Evolutionary conservation across 2,329 filamentous ascomycete species (phyloP), one percentile per base, ranked within the genome.

Genomic region (Calonectria leucothoes): DNA sequence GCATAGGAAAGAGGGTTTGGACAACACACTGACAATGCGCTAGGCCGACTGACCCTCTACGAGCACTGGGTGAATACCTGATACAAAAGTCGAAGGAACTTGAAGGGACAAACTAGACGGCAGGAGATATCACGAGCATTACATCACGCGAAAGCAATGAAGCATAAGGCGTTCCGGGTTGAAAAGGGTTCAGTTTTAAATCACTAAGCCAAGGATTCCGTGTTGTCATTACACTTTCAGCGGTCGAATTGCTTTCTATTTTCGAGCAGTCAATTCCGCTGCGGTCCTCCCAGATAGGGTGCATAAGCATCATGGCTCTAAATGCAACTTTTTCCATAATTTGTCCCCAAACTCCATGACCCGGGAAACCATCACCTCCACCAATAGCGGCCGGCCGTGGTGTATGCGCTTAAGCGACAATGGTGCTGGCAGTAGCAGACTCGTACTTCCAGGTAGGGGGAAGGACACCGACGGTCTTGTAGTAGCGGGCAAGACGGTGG

Each of bases 381-480:
- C 78, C 75, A 76, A 66, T 74, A 73, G 68, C 70, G 65, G 67
- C 77, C 55, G 70, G 69, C 67, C 67, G 72, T 78, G 52, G 63
- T 75, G 76, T 75, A 67, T 76, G 71, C 75, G 85, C 87, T 93
- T 96, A 98, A 88, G 95, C 92, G 87, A 98, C 95, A 84, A 98
- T 90, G 86, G 95, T 98, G 92, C 91, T 94, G 89, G 96, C 96
- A 82, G 96, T 98, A 87, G 96, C 95, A 87, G 92, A 95, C 94
- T 98, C 96, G 92, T 98, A 98, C 91, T 95, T 96, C 96, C 96
- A 98, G 90, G 95, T 98, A 82, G 96, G 96, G 84, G 96, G 91
- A 77, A 93, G 90, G 84, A 93, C 91, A 86, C 91, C 92, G 85
- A 93, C 96, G 87, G 95, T 96, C 94, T 98, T 98, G 95, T 98